phyloP scores from a whole-genome alignment of 202 grass and related monocot genomes.

The Cymbopogon flexuosus region DNA sequence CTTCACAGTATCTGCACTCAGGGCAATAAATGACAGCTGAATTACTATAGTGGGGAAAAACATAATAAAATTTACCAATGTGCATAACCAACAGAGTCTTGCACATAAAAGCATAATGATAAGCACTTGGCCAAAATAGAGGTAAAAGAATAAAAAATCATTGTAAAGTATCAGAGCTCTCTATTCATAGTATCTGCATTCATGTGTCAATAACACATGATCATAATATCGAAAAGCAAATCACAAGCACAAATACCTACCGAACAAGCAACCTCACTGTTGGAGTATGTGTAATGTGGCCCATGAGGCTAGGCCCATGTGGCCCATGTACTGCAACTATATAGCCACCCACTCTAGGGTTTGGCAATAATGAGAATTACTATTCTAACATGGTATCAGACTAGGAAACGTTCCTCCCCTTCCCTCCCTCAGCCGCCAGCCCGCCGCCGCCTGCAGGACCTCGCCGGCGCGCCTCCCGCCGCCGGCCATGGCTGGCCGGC shows the following conservation, averaged over 20 bases:
- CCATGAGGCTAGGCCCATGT: no score
- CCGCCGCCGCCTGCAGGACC: no score
- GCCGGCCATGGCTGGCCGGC: no score
- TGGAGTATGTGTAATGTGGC: no score
- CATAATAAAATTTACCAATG: background rate
- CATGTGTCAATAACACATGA: background rate
- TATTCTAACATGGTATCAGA: no score
- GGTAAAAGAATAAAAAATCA: background rate
- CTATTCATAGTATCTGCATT: conserved; percentile 62
- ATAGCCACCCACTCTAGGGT: no score
- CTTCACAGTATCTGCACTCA: conserved; percentile 83
- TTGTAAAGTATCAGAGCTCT: conserved; percentile 43
- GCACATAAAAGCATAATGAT: conserved; percentile 7
- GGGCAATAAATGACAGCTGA: background rate
- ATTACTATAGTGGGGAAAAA: conserved; percentile 23
- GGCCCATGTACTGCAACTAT: no score
- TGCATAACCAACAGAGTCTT: background rate
- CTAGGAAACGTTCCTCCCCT: no score
- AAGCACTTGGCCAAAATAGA: background rate
- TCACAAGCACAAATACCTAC: conserved; percentile 2
- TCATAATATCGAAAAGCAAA: background rate
- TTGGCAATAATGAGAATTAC: no score
- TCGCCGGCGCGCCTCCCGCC: no score
- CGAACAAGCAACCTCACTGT: background rate
- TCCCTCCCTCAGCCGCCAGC: no score